phyloP scores from a whole-genome alignment of 495 filamentous ascomycete genomes.

The Xylaria curta region DNA sequence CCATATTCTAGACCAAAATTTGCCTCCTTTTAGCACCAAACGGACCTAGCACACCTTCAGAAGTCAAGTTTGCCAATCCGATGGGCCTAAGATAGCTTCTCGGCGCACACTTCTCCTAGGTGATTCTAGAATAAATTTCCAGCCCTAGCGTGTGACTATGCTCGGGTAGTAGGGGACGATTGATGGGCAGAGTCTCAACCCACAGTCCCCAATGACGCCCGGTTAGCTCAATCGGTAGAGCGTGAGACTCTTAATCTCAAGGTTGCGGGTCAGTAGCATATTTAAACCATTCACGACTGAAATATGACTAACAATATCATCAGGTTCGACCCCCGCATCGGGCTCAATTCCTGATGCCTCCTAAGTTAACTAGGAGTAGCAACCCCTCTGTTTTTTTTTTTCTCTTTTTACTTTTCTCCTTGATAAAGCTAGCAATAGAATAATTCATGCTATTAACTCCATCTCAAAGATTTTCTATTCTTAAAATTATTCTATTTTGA shows the following conservation, averaged over 20 bases:
- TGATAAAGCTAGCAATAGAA: not conserved
- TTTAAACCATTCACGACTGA: not conserved
- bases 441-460: not conserved
- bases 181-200: not conserved
- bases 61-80: not conserved
- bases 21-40: not conserved
- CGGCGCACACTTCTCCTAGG: not conserved
- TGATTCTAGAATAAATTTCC: not conserved
- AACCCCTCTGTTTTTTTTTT: slow-evolving; percentile 28
- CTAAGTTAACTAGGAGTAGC: slow-evolving; percentile 28
- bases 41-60: no score
- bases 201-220: slow-evolving; percentile 28
- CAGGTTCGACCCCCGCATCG: slow-evolving; percentile 50
- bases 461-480: not conserved
- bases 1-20: no score
- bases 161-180: slow-evolving; percentile 74
- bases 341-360: slow-evolving; percentile 48
- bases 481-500: not conserved
- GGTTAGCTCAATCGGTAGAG: slow-evolving; percentile 85
- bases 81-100: not conserved
- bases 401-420: not conserved
- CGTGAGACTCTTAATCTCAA: slow-evolving; percentile 83
- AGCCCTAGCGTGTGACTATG: slow-evolving; percentile 26
- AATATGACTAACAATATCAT: not conserved
- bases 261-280: slow-evolving; percentile 58